Evolutionary conservation across 2,329 filamentous ascomycete genomes (phyloP).

Genomic region (Fusarium veterinarium): DNA sequence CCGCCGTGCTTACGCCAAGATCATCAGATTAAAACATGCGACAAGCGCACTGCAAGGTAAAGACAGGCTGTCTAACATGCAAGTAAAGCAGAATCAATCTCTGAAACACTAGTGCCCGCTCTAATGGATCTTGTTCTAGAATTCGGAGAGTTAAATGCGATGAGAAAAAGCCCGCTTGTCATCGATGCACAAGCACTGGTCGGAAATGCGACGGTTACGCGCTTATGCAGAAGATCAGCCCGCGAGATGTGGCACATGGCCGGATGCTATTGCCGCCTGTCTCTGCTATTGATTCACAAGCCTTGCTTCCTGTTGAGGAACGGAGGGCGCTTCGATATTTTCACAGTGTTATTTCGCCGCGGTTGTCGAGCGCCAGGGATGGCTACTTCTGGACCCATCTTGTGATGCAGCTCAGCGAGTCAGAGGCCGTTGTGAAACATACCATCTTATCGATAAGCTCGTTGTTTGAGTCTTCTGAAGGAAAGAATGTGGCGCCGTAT

Average conservation of each 20-base stretch:
- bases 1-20: not conserved
- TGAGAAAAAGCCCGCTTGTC: not conserved
- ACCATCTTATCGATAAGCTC: slow-evolving; percentile 27
- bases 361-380: slow-evolving; percentile 3
- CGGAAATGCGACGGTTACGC: slow-evolving; percentile 5
- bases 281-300: not conserved
- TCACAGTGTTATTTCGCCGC: slow-evolving; percentile 5
- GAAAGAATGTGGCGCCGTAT: not conserved
- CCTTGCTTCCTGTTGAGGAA: not conserved
- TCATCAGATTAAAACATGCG: not conserved
- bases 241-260: not conserved
- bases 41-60: not conserved
- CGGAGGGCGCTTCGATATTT: slow-evolving; percentile 19
- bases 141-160: slow-evolving; percentile 5
- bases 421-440: slow-evolving; percentile 10
- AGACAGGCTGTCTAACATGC: not conserved
- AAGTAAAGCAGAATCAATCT: not conserved
- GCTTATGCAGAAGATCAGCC: not conserved
- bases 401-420: slow-evolving; percentile 23
- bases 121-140: not conserved
- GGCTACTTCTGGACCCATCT: slow-evolving; percentile 26
- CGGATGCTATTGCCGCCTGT: not conserved
- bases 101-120: not conserved
- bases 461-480: not conserved
- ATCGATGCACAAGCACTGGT: slow-evolving; percentile 10